Percentiles rank a stretch among this genome's conserved stretches.
Evolutionary conservation across 2,329 filamentous ascomycete species (phyloP).

Genomic region (Diaporthe sp.): DNA sequence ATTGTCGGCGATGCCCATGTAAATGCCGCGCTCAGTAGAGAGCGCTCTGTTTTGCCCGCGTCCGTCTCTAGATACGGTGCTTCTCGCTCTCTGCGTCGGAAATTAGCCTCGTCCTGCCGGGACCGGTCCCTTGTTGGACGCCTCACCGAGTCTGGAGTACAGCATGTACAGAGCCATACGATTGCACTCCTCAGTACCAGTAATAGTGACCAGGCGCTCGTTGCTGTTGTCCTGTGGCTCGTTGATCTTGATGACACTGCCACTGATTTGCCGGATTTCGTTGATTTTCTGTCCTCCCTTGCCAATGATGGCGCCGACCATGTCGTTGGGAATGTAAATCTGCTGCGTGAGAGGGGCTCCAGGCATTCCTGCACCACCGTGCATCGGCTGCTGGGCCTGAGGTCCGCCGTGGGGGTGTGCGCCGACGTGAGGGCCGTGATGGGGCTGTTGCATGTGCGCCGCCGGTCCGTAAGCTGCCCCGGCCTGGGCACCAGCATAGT

Average conservation of each 20-base stretch:
- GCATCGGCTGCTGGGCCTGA: slow-evolving; percentile 80
- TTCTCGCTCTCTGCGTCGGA: slow-evolving; percentile 75
- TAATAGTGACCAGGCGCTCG: slow-evolving; percentile 96
- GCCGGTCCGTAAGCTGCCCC: slow-evolving; percentile 80
- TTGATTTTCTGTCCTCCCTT: slow-evolving; percentile 99
- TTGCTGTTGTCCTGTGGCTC: slow-evolving; percentile 99
- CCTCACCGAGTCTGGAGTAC: slow-evolving; percentile 92
- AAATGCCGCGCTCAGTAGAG: not conserved
- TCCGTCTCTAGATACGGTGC: slow-evolving; percentile 69
- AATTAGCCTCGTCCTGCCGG: slow-evolving; percentile 31
- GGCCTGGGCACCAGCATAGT: slow-evolving; percentile 84
- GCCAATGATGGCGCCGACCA: slow-evolving; percentile 99
- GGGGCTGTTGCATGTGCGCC: slow-evolving; percentile 79
- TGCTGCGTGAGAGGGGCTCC: slow-evolving; percentile 94
- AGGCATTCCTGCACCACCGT: slow-evolving; percentile 68
- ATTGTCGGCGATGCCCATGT: not conserved
- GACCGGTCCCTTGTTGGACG: slow-evolving; percentile 35
- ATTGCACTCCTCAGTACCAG: slow-evolving; percentile 97
- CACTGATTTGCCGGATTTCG: slow-evolving; percentile 95
- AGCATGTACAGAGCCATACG: slow-evolving; percentile 99
- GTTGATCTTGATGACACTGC: slow-evolving; percentile 99
- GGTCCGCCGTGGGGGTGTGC: slow-evolving; percentile 71
- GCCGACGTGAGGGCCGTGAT: slow-evolving; percentile 72
- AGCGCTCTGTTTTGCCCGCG: not conserved
- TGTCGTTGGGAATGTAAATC: slow-evolving; percentile 99